Evolutionary conservation across 2,329 filamentous ascomycete species (phyloP).

Genomic region (Fusarium chuoi): DNA sequence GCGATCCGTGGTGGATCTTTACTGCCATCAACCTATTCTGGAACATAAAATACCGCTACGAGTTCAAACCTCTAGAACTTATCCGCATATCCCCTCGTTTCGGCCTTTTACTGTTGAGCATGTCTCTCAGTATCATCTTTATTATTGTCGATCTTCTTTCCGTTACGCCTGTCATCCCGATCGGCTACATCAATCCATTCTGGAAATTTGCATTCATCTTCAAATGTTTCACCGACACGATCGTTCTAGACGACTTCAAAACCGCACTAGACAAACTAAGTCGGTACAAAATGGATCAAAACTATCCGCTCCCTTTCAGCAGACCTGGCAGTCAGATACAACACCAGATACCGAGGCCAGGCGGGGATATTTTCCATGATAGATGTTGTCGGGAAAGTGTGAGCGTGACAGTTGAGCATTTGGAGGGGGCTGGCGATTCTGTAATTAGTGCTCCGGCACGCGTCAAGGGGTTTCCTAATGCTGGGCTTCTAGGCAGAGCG

Average conservation of each 20-base stretch:
- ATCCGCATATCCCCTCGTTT: constrained; percentile 71
- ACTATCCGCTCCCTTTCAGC: constrained; percentile 20
- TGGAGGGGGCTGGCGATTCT: neutral
- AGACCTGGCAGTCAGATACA: neutral
- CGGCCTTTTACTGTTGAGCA: constrained; percentile 68
- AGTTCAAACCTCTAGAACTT: constrained; percentile 66
- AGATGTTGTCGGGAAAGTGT: neutral
- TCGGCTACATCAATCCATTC: constrained; percentile 39
- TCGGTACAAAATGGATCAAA: constrained; percentile 25
- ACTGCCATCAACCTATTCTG: constrained; percentile 68
- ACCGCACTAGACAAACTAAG: constrained; percentile 57
- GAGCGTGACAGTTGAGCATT: neutral
- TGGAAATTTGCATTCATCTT: constrained; percentile 37
- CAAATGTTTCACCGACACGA: constrained; percentile 74
- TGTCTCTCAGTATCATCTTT: constrained; percentile 69
- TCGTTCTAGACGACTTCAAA: constrained; percentile 76
- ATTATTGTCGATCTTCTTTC: constrained; percentile 70
- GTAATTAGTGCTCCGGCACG: neutral
- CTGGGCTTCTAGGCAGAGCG: neutral
- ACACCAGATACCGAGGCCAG: neutral
- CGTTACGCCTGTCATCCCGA: constrained; percentile 62
- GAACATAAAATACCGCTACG: constrained; percentile 71
- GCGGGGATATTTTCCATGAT: accelerated
- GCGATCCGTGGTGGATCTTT: constrained; percentile 76
- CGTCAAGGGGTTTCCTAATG: neutral